Conservation (phyloP, 257 asterid genomes). For the Primulina eburnea region DNA sequence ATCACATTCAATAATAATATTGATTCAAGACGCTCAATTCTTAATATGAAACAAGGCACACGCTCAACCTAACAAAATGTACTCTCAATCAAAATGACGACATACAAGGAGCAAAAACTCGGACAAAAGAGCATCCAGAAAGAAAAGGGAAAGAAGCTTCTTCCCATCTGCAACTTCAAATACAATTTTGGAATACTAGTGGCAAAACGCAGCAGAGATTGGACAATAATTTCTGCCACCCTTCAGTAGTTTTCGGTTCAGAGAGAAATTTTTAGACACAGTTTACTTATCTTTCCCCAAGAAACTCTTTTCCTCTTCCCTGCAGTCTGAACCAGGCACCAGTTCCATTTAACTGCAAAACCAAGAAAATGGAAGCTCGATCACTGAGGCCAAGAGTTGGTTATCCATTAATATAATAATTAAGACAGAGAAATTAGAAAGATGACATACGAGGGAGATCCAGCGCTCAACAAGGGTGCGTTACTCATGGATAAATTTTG, state of each 20-base stretch:
- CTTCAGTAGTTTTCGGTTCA: neutral
- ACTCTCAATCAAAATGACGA: neutral
- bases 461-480: slow-evolving; percentile 18
- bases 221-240: neutral
- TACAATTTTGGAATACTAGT: neutral
- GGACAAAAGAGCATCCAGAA: no score
- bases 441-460: slow-evolving; percentile 33
- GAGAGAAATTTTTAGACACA: neutral
- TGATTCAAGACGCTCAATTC: neutral
- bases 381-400: neutral
- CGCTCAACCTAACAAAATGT: neutral
- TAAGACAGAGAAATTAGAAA: neutral
- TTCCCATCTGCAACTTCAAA: no score
- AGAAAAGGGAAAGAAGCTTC: no score
- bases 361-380: neutral
- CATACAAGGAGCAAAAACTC: neutral
- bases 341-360: slow-evolving; percentile 27
- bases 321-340: slow-evolving; percentile 25
- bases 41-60: neutral
- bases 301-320: slow-evolving; percentile 15
- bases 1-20: neutral
- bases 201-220: neutral
- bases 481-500: slow-evolving; percentile 1
- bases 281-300: neutral
- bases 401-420: neutral